Evolutionary conservation across 2,329 filamentous ascomycete genomes (phyloP).

Genomic region (Rutstroemia sp.): DNA sequence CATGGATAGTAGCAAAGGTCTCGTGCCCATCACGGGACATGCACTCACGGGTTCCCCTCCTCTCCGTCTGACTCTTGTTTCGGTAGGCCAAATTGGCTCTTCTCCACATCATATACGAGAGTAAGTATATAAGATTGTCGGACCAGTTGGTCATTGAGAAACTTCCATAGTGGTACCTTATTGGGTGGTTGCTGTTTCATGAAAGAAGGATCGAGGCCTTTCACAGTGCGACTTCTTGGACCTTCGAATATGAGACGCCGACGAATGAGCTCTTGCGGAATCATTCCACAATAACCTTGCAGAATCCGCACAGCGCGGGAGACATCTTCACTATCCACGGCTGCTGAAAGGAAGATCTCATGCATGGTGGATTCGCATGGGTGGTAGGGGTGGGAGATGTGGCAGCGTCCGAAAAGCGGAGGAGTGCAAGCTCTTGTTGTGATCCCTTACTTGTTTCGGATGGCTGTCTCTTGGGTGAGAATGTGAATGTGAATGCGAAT

Average conservation of each 20-base stretch:
- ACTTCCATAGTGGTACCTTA: conserved; percentile 37
- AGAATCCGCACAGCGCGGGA: conserved; percentile 44
- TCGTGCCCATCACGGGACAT: not conserved
- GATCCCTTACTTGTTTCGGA: not conserved
- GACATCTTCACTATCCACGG: conserved; percentile 44
- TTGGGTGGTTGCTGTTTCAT: conserved; percentile 15
- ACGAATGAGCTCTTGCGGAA: conserved; percentile 40
- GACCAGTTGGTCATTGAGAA: conserved; percentile 45
- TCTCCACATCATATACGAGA: conserved; percentile 45
- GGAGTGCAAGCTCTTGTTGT: not conserved
- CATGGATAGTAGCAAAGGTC: not conserved
- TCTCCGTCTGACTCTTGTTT: conserved; percentile 16
- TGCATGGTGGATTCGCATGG: conserved; percentile 37
- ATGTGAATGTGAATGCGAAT: no score
- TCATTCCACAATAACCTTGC: conserved; percentile 50
- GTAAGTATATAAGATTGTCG: conserved; percentile 52
- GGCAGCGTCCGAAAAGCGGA: conserved; percentile 1
- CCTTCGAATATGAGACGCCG: conserved; percentile 46
- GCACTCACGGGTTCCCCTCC: conserved; percentile 13
- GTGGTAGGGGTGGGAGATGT: not conserved
- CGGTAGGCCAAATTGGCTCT: conserved; percentile 39
- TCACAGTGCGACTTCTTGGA: conserved; percentile 33
- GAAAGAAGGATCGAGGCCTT: conserved; percentile 19
- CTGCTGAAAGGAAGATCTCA: conserved; percentile 51
- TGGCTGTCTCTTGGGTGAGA: no score